Percentiles rank a stretch among this genome's conserved stretches.
phyloP scores from a whole-genome alignment of 1,284 basidiomycete species.

The Ganoderma sp. region DNA sequence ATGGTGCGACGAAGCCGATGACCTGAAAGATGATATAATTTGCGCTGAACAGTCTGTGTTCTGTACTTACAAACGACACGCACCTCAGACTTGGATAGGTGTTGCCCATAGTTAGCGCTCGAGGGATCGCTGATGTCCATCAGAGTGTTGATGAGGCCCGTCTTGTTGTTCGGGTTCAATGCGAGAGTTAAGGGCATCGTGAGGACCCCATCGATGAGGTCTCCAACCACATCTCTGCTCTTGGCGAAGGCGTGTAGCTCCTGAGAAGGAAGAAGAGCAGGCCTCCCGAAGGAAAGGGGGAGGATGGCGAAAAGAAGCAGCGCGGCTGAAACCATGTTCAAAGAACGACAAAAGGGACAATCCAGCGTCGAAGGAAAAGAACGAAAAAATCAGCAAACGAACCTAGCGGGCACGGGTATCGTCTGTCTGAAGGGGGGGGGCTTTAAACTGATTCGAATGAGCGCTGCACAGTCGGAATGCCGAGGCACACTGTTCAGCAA shows the following conservation, averaged over 20 bases:
- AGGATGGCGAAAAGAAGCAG: slow-evolving; percentile 32
- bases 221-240: slow-evolving; percentile 31
- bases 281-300: slow-evolving; percentile 32
- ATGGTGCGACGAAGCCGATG: slow-evolving; percentile 44
- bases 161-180: slow-evolving; percentile 40
- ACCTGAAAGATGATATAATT: slow-evolving; percentile 34
- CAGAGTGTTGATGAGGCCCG: slow-evolving; percentile 43
- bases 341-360: background rate
- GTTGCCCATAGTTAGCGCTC: slow-evolving; percentile 39
- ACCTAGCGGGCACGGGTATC: background rate
- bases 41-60: no score
- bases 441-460: background rate
- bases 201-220: slow-evolving; percentile 32
- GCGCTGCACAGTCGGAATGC: background rate
- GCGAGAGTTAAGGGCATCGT: slow-evolving; percentile 39
- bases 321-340: slow-evolving; percentile 26
- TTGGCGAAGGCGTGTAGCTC: slow-evolving; percentile 22
- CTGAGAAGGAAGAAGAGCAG: slow-evolving; percentile 15
- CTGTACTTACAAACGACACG: background rate
- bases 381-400: background rate
- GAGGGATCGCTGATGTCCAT: slow-evolving; percentile 42
- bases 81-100: slow-evolving; percentile 42
- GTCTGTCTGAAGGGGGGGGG: background rate
- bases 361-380: background rate
- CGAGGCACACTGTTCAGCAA: background rate